A percentile compares a stretch with the other conserved stretches of the same genome.
phyloP scores from a whole-genome alignment of 2,329 filamentous ascomycete genomes.

The Microsporum ferrugineum region DNA sequence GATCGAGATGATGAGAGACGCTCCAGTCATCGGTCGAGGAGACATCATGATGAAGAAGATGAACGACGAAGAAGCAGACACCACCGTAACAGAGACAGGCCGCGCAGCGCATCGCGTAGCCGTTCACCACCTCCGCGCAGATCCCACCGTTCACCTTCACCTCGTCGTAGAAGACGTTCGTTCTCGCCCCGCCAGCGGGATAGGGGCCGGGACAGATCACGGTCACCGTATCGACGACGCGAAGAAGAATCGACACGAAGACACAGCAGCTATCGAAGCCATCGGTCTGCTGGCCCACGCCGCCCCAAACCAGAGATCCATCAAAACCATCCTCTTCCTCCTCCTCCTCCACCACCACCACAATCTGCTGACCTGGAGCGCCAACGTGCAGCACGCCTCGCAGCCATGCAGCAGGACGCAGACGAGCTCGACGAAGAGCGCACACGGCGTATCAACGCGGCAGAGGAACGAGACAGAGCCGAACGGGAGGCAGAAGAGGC shows the following conservation, averaged over 20 bases:
- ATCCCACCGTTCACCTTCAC: slow-evolving; percentile 16
- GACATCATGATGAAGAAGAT: slow-evolving; percentile 13
- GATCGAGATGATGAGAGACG: slow-evolving; percentile 4
- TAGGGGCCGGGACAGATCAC: slow-evolving; percentile 21
- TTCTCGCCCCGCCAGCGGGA: slow-evolving; percentile 14
- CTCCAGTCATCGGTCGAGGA: slow-evolving; percentile 13
- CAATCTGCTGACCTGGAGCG: slow-evolving; percentile 30
- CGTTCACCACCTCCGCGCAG: slow-evolving; percentile 13
- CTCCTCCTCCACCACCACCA: not conserved
- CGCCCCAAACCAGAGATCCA: slow-evolving; percentile 6
- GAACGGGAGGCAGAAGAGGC: slow-evolving; percentile 55
- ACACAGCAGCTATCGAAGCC: slow-evolving; percentile 18
- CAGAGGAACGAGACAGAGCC: slow-evolving; percentile 53
- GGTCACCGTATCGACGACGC: slow-evolving; percentile 29
- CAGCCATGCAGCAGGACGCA: slow-evolving; percentile 60
- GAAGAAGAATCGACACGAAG: slow-evolving; percentile 24
- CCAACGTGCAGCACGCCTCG: slow-evolving; percentile 54
- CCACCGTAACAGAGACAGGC: slow-evolving; percentile 37
- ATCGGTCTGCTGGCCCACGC: slow-evolving; percentile 11
- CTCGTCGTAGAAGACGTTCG: slow-evolving; percentile 16
- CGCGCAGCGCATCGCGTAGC: slow-evolving; percentile 23
- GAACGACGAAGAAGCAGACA: slow-evolving; percentile 21
- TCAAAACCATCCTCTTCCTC: slow-evolving; percentile 7
- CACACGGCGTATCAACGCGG: slow-evolving; percentile 50
- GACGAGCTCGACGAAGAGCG: slow-evolving; percentile 57